These are phyloP conservation scores for Metschnikowia gelsemii DNA, from an alignment of 805 yeast genomes.

Conservation along the genomic window DNA sequence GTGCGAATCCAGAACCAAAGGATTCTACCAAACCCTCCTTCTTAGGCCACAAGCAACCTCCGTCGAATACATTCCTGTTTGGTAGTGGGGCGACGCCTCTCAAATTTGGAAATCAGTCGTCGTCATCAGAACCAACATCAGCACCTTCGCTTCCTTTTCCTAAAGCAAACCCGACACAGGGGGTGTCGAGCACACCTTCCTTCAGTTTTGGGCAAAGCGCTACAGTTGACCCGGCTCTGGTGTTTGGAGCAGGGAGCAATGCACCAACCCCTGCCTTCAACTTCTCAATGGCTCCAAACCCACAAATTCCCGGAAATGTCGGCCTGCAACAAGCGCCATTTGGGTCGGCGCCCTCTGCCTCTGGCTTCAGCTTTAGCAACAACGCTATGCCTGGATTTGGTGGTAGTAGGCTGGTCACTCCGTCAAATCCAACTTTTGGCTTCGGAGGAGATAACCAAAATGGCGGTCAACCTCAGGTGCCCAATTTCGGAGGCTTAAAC, in stretches of 20 bases:
- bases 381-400: conserved; percentile 8
- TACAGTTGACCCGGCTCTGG: conserved; percentile 34
- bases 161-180: conserved; percentile 8
- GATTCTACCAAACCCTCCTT: background rate
- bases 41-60: background rate
- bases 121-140: conserved; percentile 13
- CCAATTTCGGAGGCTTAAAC: conserved; percentile 5
- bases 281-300: conserved; percentile 13
- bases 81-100: conserved; percentile 1
- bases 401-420: conserved; percentile 16
- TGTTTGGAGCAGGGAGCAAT: conserved; percentile 26
- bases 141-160: conserved; percentile 16
- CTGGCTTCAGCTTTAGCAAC: conserved; percentile 17
- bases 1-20: background rate
- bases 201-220: conserved; percentile 23
- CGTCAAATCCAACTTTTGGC: conserved; percentile 9
- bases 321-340: conserved; percentile 9
- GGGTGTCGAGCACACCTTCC: conserved; percentile 5
- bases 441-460: conserved; percentile 5
- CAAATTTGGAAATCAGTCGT: conserved; percentile 3
- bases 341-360: conserved; percentile 7
- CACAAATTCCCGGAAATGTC: conserved; percentile 3
- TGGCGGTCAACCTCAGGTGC: conserved; percentile 4
- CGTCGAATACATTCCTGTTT: conserved; percentile 3
- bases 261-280: conserved; percentile 20